Evolutionary conservation across 1,284 basidiomycete genomes (phyloP).

Genomic region (Leccinum olivaceoglutinosum): DNA sequence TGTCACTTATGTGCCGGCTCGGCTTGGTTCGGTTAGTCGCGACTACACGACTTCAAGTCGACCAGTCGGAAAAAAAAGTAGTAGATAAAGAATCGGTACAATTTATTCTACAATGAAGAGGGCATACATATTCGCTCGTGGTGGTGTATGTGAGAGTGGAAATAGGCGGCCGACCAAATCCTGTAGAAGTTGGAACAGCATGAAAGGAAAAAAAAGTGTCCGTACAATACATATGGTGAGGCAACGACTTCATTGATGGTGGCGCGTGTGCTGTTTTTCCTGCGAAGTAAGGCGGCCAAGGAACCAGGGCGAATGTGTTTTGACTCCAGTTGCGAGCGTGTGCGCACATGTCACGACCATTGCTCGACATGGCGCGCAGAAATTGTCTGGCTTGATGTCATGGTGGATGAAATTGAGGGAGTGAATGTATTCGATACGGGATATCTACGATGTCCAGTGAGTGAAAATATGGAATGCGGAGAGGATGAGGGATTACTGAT

Average conservation of each 20-base stretch:
- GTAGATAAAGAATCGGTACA: too few species aligned
- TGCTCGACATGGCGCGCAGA: conserved; percentile 40
- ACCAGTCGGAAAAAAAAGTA: too few species aligned
- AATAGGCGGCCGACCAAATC: conserved; percentile 29
- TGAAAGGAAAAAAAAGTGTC: conserved; percentile 61
- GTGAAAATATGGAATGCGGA: neutral
- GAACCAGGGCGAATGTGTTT: conserved; percentile 9
- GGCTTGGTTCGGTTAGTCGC: too few species aligned
- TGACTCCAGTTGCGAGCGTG: conserved; percentile 17
- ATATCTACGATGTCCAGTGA: conserved; percentile 61
- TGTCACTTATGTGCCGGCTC: too few species aligned
- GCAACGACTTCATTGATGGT: conserved; percentile 23
- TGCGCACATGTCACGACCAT: conserved; percentile 19
- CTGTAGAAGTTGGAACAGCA: conserved; percentile 27
- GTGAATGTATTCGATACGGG: conserved; percentile 98
- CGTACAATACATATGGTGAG: conserved; percentile 43
- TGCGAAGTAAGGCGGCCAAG: conserved; percentile 19
- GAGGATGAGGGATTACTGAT: conserved; percentile 53
- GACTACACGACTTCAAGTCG: too few species aligned
- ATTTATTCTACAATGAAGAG: too few species aligned
- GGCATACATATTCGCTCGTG: too few species aligned
- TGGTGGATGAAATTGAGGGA: conserved; percentile 99
- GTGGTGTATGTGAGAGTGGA: conserved; percentile 1
- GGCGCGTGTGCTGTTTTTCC: conserved; percentile 19
- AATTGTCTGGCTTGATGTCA: conserved; percentile 99